Evolutionary conservation across 2,329 filamentous ascomycete species (phyloP).

Genomic region (Pestalotiopsis sp.): DNA sequence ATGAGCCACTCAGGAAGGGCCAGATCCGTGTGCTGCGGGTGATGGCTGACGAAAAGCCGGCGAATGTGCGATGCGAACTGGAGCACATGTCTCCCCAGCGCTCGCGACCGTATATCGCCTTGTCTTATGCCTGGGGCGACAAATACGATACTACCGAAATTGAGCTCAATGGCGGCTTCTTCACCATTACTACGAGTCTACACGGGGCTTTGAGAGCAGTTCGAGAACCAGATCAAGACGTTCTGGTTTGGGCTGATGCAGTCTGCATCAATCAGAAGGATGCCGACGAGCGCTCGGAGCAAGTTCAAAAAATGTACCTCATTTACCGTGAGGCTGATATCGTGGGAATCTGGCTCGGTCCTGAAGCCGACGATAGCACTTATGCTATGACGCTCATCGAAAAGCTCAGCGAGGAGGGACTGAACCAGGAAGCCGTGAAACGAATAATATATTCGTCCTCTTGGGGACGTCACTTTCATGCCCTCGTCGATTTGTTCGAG

Average conservation of each 20-base stretch:
- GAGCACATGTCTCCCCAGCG: not conserved
- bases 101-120: not conserved
- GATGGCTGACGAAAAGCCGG: not conserved
- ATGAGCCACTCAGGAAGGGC: not conserved
- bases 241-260: not conserved
- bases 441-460: not conserved
- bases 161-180: not conserved
- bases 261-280: conserved; percentile 1
- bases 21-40: not conserved
- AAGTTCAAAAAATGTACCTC: not conserved
- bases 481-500: not conserved
- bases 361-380: not conserved
- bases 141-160: not conserved
- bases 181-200: not conserved
- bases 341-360: not conserved
- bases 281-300: not conserved
- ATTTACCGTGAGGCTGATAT: not conserved
- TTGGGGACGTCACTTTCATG: not conserved
- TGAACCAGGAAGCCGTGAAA: not conserved
- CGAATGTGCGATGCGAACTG: not conserved
- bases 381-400: not conserved
- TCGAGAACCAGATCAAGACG: not conserved
- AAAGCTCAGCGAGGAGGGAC: not conserved
- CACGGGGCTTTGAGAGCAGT: not conserved
- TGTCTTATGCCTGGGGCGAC: not conserved